Evolutionary conservation across 176 grass and related monocot genomes (phyloP), one percentile per base, ranked within the genome.

Genomic region (Typha latifolia): DNA sequence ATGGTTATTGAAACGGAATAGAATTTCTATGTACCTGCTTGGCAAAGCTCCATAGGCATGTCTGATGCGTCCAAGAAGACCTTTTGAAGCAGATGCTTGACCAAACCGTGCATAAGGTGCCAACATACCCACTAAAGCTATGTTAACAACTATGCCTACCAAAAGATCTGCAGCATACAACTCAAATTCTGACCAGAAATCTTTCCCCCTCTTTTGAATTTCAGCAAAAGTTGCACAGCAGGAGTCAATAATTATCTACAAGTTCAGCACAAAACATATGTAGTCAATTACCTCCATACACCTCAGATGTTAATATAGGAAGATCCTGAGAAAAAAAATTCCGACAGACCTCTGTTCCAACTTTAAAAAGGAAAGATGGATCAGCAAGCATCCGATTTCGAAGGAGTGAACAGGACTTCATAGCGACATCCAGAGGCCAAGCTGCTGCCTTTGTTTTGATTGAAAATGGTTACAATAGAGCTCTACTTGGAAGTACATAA

Each of bases 161-260:
- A 96, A 75, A 74, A 96, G 86, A 82, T 96, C 92, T 0, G 82
- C 92, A 16, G 88, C 74, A 74, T 96, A 96, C 82, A 96, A 62
- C 78, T 96, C 92, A 48, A 91, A 96, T 63, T 96, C 92, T 8
- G 88, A 85, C 92, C 88, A 96, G 78, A 89, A 96, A 68, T 96
- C 92, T 24, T 89, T 78, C 5, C 92, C 92, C 68, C 88, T 91
- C 82, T 96, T 96, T 69, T 96, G 88, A 66, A 96, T 81, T 72
- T 96, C 88, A 1, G 85, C 92, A 37, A 96, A 90, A 21, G 87
- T 96, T 9, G 88, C 92, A 5, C 88, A 91, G 63, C 92, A 96
- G 0, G 92, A 91, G 27, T 96, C 92, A 12, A 91, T 96, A 66
- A 91, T 84, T 82, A 96, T 96, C 92, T 96, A 81, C 52, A 53